Conservation (phyloP, 495 filamentous ascomycete genomes). For the Penicillium canariense region DNA sequence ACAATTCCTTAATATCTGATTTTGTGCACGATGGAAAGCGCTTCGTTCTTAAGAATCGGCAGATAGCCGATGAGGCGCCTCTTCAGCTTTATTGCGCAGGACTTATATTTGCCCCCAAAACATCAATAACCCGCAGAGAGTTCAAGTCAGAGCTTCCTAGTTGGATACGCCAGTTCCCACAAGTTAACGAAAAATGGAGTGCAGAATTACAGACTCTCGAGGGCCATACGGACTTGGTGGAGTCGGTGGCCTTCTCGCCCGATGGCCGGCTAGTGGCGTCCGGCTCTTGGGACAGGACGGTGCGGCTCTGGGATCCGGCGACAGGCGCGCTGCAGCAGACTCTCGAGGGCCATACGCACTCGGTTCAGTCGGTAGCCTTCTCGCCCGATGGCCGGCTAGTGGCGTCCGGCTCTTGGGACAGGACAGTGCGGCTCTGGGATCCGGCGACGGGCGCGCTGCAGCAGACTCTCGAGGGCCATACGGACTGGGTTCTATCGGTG, state of each 20-base stretch:
- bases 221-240: neutral
- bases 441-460: too few relatives aligned
- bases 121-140: neutral
- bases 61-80: neutral
- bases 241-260: conserved; percentile 24
- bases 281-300: conserved; percentile 22
- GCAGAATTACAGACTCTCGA: too few relatives aligned
- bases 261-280: conserved; percentile 28
- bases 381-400: neutral
- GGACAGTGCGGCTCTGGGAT: too few relatives aligned
- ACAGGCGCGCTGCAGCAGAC: conserved; percentile 15
- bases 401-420: neutral
- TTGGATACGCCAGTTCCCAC: neutral
- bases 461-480: too few relatives aligned
- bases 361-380: neutral
- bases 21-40: neutral
- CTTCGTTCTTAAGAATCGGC: neutral
- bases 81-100: neutral
- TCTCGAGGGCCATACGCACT: conserved; percentile 20
- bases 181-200: neutral
- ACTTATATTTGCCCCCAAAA: neutral
- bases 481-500: neutral
- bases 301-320: conserved; percentile 34
- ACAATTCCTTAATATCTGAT: too few relatives aligned
- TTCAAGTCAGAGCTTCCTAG: neutral